Base-by-base conservation (phyloP, 169 alveolate genomes). In the Plasmodium relictum region DNA sequence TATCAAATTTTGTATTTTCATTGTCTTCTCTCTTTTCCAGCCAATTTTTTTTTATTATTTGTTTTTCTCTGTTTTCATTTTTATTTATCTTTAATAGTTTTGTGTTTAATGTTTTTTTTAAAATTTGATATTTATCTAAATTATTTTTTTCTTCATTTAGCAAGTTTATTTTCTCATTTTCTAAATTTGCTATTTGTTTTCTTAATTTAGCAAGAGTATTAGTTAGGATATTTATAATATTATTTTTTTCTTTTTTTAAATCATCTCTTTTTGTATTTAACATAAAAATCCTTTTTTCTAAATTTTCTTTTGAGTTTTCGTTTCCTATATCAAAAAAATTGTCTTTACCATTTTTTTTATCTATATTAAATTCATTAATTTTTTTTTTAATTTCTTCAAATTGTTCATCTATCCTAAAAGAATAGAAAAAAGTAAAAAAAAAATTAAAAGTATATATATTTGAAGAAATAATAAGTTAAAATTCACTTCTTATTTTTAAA, bases 251-350 rank as follows among this genome's bases (percentile, higher is more conserved):
- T 45, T 74, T 74, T 50, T 74, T 74, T 12, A 74, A 14, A 41
- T 74, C 88, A 22, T 74, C 88, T 50, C 88, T 74, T 52, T 74
- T 74, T 6, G 88, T 74, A 41, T 74, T 74, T 18, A 74, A 68
- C 22, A 31, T 6, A 41, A 74, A 74, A 6, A 74, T 74, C n/a
- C 65, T 45, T 59, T 71, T 45, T 63, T 71, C 86, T 8, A 83
- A 31, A 66, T 42, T 44, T 22, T 83, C 86, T 58, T 83, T 72
- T 12, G 83, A 59, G 24, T 56, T 16, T n/a, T 74, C 73, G 12
- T 52, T 56, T 18, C 10, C 73, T 5, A 8, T 37, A 10, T 54
- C 52, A 20, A 48, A 12, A 4, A 65, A 45, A n/a, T 20, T 45
- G 4, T 74, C 80, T 9, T 66, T 44, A 12, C 66, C 88, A 16